These are phyloP conservation scores for Voacanga thouarsii DNA, from an alignment of 257 asterid species.

Conservation along the genomic window DNA sequence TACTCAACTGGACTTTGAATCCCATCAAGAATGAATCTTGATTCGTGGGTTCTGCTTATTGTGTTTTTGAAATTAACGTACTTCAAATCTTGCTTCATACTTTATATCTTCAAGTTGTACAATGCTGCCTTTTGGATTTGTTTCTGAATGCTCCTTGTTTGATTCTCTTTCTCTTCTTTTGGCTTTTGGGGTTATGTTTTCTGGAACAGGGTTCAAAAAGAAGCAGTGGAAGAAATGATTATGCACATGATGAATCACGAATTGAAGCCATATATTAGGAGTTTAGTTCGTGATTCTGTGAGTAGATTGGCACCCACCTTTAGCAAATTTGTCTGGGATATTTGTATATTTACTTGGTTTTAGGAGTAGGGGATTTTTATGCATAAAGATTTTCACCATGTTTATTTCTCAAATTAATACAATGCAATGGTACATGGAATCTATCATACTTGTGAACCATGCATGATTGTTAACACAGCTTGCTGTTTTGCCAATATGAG, in stretches of 20 bases:
- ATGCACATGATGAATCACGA: background rate
- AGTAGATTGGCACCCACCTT: background rate
- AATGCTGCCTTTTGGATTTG: background rate
- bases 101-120: background rate
- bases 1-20: background rate
- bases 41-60: background rate
- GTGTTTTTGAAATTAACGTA: background rate
- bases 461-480: too few species aligned
- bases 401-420: too few species aligned
- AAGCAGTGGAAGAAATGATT: background rate
- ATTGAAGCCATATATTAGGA: background rate
- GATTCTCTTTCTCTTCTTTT: background rate
- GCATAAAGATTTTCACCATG: background rate
- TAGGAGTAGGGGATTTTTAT: background rate
- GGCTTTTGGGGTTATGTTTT: background rate
- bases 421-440: too few species aligned
- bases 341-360: background rate
- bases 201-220: constrained; percentile 5
- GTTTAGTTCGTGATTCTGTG: background rate
- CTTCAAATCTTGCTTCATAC: background rate
- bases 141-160: background rate
- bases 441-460: too few species aligned
- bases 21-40: background rate
- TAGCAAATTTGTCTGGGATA: background rate
- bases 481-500: too few species aligned